Evolutionary conservation across 2,329 filamentous ascomycete species (phyloP).

Genomic region (Xylaria sp.): DNA sequence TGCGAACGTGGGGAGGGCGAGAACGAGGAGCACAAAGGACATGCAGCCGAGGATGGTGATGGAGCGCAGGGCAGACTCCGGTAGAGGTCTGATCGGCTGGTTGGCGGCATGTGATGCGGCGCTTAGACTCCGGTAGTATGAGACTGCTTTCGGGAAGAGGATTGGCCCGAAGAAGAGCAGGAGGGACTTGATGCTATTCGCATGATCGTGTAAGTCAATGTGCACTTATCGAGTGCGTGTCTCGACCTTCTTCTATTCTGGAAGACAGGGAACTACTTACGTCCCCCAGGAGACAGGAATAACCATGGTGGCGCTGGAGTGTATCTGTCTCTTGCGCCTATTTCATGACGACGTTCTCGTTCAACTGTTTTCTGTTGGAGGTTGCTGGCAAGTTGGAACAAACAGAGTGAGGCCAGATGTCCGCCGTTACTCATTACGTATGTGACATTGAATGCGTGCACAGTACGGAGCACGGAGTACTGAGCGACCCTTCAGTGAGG

Average conservation of each 20-base stretch:
- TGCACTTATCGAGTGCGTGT: background rate
- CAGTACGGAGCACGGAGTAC: background rate
- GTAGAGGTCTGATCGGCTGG: slow-evolving; percentile 51
- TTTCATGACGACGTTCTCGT: slow-evolving; percentile 9
- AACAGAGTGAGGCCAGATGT: slow-evolving; percentile 6
- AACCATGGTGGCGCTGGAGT: slow-evolving; percentile 27
- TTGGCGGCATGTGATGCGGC: slow-evolving; percentile 39
- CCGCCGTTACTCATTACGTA: background rate
- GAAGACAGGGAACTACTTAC: slow-evolving; percentile 37
- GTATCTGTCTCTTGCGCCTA: slow-evolving; percentile 6
- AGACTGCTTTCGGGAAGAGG: slow-evolving; percentile 60
- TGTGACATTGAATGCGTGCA: background rate
- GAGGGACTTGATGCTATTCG: slow-evolving; percentile 49
- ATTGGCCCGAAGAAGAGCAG: slow-evolving; percentile 64
- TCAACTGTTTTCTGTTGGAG: background rate
- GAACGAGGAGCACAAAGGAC: slow-evolving; percentile 48
- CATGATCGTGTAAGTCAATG: slow-evolving; percentile 10
- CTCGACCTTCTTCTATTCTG: background rate
- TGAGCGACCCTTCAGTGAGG: background rate
- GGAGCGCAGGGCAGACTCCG: slow-evolving; percentile 49
- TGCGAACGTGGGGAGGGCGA: slow-evolving; percentile 60
- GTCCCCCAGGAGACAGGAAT: slow-evolving; percentile 41
- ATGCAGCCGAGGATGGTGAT: slow-evolving; percentile 54
- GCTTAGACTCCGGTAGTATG: slow-evolving; percentile 56
- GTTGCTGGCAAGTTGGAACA: background rate